Evolutionary conservation across 2,329 filamentous ascomycete species (phyloP).

Genomic region (Knoxdaviesia proteae): DNA sequence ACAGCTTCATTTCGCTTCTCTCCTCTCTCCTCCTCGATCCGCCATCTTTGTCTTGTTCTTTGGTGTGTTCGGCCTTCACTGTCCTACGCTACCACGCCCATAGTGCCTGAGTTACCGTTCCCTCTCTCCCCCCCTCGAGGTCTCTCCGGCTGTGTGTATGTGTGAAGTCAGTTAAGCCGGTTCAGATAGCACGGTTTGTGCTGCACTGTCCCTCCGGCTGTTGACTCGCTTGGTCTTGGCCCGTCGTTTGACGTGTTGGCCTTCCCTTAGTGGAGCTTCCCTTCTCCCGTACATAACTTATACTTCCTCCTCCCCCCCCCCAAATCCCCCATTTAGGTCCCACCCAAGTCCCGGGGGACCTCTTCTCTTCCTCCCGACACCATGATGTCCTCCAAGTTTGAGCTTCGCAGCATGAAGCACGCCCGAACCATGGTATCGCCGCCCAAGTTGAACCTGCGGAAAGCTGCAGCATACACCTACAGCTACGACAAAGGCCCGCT

Average conservation of each 20-base stretch:
- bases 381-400: slow-evolving; percentile 24
- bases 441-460: slow-evolving; percentile 36
- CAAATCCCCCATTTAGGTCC: background rate
- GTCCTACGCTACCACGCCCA: too few relatives aligned
- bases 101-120: too few relatives aligned
- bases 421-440: slow-evolving; percentile 30
- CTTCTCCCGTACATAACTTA: background rate
- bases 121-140: too few relatives aligned
- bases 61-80: too few relatives aligned
- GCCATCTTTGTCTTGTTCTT: too few relatives aligned
- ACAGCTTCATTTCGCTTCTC: too few relatives aligned
- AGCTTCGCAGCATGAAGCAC: slow-evolving; percentile 21
- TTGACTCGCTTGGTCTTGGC: too few relatives aligned
- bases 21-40: too few relatives aligned
- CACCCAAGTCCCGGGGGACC: background rate
- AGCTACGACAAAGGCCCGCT: slow-evolving; percentile 29
- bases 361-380: background rate
- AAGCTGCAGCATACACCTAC: slow-evolving; percentile 31
- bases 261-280: background rate
- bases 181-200: too few relatives aligned
- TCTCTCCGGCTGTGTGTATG: too few relatives aligned
- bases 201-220: too few relatives aligned
- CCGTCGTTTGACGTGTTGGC: background rate
- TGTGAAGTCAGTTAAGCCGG: too few relatives aligned
- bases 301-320: background rate